Percentiles rank a stretch among this genome's conserved stretches.
These are phyloP conservation scores for Tephrocybe sp. DNA, from an alignment of 768 basidiomycete genomes.

Conservation along the genomic window DNA sequence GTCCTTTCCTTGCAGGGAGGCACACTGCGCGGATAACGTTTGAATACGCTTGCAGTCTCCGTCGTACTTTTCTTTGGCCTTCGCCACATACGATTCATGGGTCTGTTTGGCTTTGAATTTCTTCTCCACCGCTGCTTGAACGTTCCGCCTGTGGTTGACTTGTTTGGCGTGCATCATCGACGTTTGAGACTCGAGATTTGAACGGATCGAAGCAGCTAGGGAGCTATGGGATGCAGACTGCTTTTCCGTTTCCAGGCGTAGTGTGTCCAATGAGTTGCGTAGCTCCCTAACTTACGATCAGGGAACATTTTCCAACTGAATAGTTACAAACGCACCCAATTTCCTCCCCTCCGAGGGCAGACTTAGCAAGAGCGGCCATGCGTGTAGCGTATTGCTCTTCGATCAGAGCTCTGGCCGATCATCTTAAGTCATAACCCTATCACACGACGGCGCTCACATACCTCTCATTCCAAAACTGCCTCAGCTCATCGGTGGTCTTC, in stretches of 20 bases:
- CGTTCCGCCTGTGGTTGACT: slow-evolving; percentile 63
- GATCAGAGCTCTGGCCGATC: slow-evolving; percentile 63
- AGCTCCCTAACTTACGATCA: slow-evolving; percentile 60
- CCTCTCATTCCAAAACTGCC: slow-evolving; percentile 93
- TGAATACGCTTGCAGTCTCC: slow-evolving; percentile 87
- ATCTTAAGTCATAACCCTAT: slow-evolving; percentile 1
- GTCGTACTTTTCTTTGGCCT: slow-evolving; percentile 91
- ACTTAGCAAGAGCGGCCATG: slow-evolving; percentile 76
- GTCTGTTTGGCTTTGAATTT: slow-evolving; percentile 83
- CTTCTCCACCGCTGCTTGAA: slow-evolving; percentile 81
- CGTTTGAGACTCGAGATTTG: slow-evolving; percentile 67
- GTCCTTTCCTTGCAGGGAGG: slow-evolving; percentile 84
- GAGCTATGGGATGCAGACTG: slow-evolving; percentile 71
- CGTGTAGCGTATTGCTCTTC: slow-evolving; percentile 94
- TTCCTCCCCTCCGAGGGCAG: slow-evolving; percentile 81
- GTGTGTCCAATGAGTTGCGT: slow-evolving; percentile 73
- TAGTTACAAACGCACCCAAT: slow-evolving; percentile 68
- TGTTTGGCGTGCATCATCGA: slow-evolving; percentile 63
- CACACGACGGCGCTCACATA: slow-evolving; percentile 33
- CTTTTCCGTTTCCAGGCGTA: slow-evolving; percentile 80
- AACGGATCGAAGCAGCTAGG: slow-evolving; percentile 70
- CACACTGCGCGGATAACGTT: slow-evolving; percentile 83
- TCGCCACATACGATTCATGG: slow-evolving; percentile 80
- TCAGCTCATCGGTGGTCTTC: slow-evolving; percentile 86
- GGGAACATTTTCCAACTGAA: slow-evolving; percentile 1